phyloP scores from a whole-genome alignment of 352 stramenopile genomes.

The Plasmopara viticola region DNA sequence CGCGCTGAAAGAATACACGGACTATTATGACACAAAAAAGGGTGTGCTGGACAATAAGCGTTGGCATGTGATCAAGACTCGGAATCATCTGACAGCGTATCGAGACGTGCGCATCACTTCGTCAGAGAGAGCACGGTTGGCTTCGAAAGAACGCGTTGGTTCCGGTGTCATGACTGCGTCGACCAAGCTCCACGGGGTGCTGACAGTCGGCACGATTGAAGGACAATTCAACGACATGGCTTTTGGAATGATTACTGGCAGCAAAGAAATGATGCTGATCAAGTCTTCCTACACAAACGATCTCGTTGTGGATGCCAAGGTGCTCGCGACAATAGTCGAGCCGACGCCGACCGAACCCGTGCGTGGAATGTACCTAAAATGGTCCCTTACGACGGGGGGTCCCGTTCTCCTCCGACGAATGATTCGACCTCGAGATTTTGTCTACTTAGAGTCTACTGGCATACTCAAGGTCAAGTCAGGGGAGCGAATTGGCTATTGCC shows the following conservation, averaged over 20 bases:
- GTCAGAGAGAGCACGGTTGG: conserved; percentile 10
- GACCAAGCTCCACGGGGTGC: conserved; percentile 20
- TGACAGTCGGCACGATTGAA: conserved; percentile 22
- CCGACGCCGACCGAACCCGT: conserved; percentile 36
- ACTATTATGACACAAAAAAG: conserved; percentile 22
- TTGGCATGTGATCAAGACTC: conserved; percentile 38
- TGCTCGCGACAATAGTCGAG: conserved; percentile 33
- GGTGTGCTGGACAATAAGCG: conserved; percentile 26
- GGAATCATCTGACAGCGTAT: conserved; percentile 21
- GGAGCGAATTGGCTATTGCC: conserved; percentile 37
- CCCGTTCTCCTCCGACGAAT: conserved; percentile 26
- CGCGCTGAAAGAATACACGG: conserved; percentile 33
- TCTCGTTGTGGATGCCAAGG: conserved; percentile 33
- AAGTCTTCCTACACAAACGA: conserved; percentile 48
- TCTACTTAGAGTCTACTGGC: conserved; percentile 40
- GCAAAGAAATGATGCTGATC: conserved; percentile 26
- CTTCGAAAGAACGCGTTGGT: conserved; percentile 18
- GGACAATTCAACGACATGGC: conserved; percentile 35
- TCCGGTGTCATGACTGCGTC: conserved; percentile 22
- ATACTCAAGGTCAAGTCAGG: conserved; percentile 18
- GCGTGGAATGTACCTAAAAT: conserved; percentile 34
- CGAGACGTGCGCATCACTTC: conserved; percentile 19
- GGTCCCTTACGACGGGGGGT: conserved; percentile 27
- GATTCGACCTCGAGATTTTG: conserved; percentile 38
- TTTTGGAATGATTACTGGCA: conserved; percentile 28